phyloP scores from a whole-genome alignment of 2,329 filamentous ascomycete genomes.

The Scedosporium minutisporum region DNA sequence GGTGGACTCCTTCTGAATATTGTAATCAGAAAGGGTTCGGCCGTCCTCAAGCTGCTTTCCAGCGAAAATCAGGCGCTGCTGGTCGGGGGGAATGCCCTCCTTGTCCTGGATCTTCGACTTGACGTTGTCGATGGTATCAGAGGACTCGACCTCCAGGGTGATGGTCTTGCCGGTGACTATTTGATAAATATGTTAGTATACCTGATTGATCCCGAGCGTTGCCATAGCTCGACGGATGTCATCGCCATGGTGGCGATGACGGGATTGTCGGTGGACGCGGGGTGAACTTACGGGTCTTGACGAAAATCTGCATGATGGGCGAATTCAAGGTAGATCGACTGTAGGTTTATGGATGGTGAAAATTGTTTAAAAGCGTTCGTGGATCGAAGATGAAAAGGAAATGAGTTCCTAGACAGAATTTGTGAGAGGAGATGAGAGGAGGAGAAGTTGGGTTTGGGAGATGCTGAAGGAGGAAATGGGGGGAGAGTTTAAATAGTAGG shows the following conservation, averaged over 20 bases:
- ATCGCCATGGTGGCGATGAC: not conserved
- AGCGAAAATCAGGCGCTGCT: constrained; percentile 92
- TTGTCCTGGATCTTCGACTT: constrained; percentile 98
- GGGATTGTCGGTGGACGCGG: not conserved
- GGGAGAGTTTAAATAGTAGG: constrained; percentile 16
- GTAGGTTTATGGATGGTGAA: constrained; percentile 7
- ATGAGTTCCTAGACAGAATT: constrained; percentile 10
- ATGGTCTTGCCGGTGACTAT: constrained; percentile 58
- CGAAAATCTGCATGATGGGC: constrained; percentile 88
- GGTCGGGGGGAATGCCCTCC: constrained; percentile 95
- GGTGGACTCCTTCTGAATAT: constrained; percentile 56
- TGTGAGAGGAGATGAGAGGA: constrained; percentile 9
- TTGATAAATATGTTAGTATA: constrained; percentile 22
- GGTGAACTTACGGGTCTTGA: constrained; percentile 74
- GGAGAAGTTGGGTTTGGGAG: constrained; percentile 17
- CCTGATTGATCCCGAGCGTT: constrained; percentile 27
- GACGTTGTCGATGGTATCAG: constrained; percentile 90
- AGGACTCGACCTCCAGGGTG: constrained; percentile 66
- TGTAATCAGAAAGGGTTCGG: constrained; percentile 54
- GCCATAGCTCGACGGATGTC: not conserved
- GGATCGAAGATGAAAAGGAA: constrained; percentile 6
- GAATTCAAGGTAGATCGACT: constrained; percentile 15
- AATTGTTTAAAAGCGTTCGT: constrained; percentile 6
- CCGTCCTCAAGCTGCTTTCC: constrained; percentile 96
- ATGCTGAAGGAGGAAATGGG: constrained; percentile 9